These are phyloP conservation scores for Aspergillus nidulans DNA, from an alignment of 495 filamentous ascomycete genomes.

Conservation along the genomic window DNA sequence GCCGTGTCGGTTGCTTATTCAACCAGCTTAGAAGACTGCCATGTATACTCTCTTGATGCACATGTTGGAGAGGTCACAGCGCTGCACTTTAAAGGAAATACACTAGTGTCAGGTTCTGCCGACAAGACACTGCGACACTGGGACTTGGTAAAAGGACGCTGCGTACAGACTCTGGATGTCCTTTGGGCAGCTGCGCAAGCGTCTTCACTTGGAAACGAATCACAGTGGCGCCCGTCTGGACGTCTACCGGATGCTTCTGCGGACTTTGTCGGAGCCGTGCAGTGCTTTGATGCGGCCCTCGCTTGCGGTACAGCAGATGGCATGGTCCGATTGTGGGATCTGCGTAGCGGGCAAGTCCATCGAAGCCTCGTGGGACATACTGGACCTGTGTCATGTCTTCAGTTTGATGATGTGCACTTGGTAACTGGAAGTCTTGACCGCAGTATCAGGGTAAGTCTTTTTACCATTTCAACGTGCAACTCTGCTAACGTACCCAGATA, in stretches of 20 bases:
- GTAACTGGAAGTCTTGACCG: constrained; percentile 93
- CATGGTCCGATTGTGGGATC: constrained; percentile 96
- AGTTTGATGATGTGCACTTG: constrained; percentile 94
- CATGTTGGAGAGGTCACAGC: constrained; percentile 95
- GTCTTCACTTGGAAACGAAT: constrained; percentile 57
- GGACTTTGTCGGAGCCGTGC: constrained; percentile 91
- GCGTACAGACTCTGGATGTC: constrained; percentile 97
- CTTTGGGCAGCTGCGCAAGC: constrained; percentile 97
- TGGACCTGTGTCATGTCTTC: constrained; percentile 88
- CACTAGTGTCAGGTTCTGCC: constrained; percentile 88
- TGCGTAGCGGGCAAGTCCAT: constrained; percentile 93
- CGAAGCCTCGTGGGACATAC: constrained; percentile 95
- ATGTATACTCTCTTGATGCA: constrained; percentile 77
- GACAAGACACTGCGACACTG: constrained; percentile 97
- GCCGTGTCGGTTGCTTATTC: constrained; percentile 57
- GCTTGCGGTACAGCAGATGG: constrained; percentile 98
- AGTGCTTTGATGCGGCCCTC: constrained; percentile 94
- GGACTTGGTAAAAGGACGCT: constrained; percentile 93
- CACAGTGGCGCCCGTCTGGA: constrained; percentile 54
- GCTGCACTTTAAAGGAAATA: constrained; percentile 80
- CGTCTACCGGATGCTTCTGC: constrained; percentile 63
- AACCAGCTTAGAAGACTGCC: constrained; percentile 79
- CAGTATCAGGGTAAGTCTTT: constrained; percentile 77
- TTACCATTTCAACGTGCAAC: not conserved
- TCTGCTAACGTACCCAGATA: constrained; percentile 55